Evolutionary conservation across 176 grass and related monocot species (phyloP).

Genomic region (Avena atlantica): DNA sequence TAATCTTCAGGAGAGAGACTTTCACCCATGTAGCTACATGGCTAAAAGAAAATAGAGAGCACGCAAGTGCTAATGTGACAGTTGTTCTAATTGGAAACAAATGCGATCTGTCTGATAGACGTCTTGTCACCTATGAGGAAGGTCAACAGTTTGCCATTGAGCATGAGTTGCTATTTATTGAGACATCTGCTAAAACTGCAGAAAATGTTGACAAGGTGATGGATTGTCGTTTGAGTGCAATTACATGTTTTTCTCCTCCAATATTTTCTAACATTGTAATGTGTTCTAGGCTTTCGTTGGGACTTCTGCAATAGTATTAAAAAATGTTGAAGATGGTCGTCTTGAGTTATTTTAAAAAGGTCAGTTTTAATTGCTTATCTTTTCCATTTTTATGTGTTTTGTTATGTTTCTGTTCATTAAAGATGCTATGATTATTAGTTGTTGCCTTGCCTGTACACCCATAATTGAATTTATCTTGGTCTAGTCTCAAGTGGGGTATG

Average conservation of each 20-base stretch:
- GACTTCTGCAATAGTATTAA: too few relatives aligned
- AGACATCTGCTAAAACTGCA: constrained; percentile 72
- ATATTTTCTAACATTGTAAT: too few relatives aligned
- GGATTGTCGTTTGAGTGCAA: neutral
- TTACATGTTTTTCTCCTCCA: neutral
- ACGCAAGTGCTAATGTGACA: constrained; percentile 36
- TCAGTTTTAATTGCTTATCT: too few relatives aligned
- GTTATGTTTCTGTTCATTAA: too few relatives aligned
- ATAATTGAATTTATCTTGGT: too few relatives aligned
- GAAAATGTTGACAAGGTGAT: constrained; percentile 66
- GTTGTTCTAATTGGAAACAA: constrained; percentile 76
- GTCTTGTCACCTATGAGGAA: constrained; percentile 69
- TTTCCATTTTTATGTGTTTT: too few relatives aligned
- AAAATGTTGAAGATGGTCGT: too few relatives aligned
- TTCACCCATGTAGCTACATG: neutral
- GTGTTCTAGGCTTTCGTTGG: too few relatives aligned
- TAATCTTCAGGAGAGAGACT: neutral
- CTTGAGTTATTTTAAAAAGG: too few relatives aligned
- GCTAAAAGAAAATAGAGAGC: neutral
- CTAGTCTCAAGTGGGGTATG: too few relatives aligned
- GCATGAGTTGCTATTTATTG: constrained; percentile 65
- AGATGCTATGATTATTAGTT: too few relatives aligned
- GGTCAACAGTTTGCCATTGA: constrained; percentile 70
- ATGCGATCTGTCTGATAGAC: constrained; percentile 65
- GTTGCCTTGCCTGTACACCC: too few relatives aligned